Percentiles rank a stretch among this genome's conserved stretches.
These are phyloP conservation scores for Leccinum arenicola DNA, from an alignment of 768 basidiomycete species.

Conservation along the genomic window DNA sequence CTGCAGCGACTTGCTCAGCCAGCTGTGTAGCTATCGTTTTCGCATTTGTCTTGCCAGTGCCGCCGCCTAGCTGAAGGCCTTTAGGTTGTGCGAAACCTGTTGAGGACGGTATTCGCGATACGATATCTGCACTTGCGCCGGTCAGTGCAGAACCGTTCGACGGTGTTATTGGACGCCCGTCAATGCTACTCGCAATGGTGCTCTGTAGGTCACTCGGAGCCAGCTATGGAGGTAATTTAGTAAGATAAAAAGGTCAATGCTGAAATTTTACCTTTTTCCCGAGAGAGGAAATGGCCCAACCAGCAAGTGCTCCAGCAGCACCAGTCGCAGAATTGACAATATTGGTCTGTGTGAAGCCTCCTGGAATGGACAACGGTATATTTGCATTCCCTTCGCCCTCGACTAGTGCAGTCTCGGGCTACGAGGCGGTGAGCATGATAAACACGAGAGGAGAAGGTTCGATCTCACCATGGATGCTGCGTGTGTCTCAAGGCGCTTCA, in stretches of 20 bases:
- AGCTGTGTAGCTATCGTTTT: slow-evolving; percentile 49
- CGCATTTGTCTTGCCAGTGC: slow-evolving; percentile 39
- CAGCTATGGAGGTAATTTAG: slow-evolving; percentile 42
- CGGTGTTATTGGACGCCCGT: slow-evolving; percentile 46
- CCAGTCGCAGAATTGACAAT: slow-evolving; percentile 86
- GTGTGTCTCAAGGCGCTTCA: slow-evolving; percentile 78
- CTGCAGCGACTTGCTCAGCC: slow-evolving; percentile 52
- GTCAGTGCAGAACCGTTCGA: background rate
- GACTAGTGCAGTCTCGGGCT: slow-evolving; percentile 57
- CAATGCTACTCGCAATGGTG: slow-evolving; percentile 45
- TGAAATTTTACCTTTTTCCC: slow-evolving; percentile 64
- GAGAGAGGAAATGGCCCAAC: slow-evolving; percentile 93
- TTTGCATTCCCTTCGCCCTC: slow-evolving; percentile 36
- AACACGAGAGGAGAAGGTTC: background rate
- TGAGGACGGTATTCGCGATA: slow-evolving; percentile 5
- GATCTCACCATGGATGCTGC: slow-evolving; percentile 75
- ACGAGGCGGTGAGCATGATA: background rate
- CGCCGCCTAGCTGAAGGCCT: slow-evolving; percentile 67
- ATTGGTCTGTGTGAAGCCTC: slow-evolving; percentile 29
- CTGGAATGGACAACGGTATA: slow-evolving; percentile 27
- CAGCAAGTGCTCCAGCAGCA: slow-evolving; percentile 87
- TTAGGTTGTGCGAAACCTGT: slow-evolving; percentile 41
- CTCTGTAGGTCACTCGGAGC: slow-evolving; percentile 71
- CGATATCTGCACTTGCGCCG: background rate
- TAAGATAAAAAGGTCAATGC: background rate